Base-by-base conservation (phyloP, 116 monocot species). In the Papilionanthe hybrid region DNA sequence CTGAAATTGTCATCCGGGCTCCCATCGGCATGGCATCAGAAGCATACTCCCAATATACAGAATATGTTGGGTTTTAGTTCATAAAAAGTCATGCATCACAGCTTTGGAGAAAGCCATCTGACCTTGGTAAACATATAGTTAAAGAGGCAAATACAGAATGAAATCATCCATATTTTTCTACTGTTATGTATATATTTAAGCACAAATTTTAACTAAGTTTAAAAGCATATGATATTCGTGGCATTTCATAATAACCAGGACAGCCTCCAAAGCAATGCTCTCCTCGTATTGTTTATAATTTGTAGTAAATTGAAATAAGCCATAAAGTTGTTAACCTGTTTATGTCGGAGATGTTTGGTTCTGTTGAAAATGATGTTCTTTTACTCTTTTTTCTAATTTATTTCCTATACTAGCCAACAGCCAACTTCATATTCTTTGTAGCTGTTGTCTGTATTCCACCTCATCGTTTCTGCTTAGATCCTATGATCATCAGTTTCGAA, bases 21-120 rank as follows among this genome's bases (percentile, higher is more conserved):
- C 96, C 96, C 1, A 93, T 96, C 72, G 96, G 90, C 77, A 86
- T 93, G 93, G 63, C 81, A 66, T 88, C 93, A 23, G 87, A 93
- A 85, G 87, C 96, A 77, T 96, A 93, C 72, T 67, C 90, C 23
- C 90, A 85, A 22, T 96, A 93, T 60, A 92, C 93, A 9, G 92
- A 93, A 49, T 77, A 85, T 37, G 82, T 92, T 22, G 96, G 96
- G 0, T 93, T 96, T 76, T 91, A 91, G 79, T 72, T 9, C 19
- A 7, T 17, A 32, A 28, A 5, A 37, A 5, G 18, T 17, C 71
- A 71, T 18, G 17, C 32, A 71, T 53, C 53, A 15, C 15, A 53
- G 60, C 22, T 60, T 9, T 60, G 22, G 60, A 60, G 22, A 60
- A 60, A 23, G 60, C 23, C 60, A 53, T 53, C 9, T 60, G 60